These are phyloP conservation scores for Hyphopichia pseudoburtonii DNA, from an alignment of 1,139 yeast genomes.

Conservation along the genomic window DNA sequence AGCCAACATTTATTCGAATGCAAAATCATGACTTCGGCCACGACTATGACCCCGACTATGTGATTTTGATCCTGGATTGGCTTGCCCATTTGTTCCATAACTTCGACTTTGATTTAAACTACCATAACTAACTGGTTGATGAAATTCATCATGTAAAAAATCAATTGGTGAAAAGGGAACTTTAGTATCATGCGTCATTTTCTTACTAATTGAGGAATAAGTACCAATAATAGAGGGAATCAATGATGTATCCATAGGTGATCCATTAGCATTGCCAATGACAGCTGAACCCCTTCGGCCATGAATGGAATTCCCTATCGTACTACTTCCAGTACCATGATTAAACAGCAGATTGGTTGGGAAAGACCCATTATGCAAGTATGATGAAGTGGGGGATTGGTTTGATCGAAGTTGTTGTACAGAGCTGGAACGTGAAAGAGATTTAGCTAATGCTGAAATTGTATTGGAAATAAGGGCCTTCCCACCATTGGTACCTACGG, in stretches of 20 bases:
- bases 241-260: slow-evolving; percentile 33
- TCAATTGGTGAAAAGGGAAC: slow-evolving; percentile 46
- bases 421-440: slow-evolving; percentile 15
- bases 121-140: slow-evolving; percentile 1
- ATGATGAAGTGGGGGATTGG: slow-evolving; percentile 6
- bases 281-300: not conserved
- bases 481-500: not conserved
- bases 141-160: slow-evolving; percentile 28
- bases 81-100: too few species aligned
- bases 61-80: too few species aligned
- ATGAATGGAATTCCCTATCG: not conserved
- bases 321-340: not conserved
- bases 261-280: slow-evolving; percentile 5
- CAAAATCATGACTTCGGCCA: too few species aligned
- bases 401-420: slow-evolving; percentile 7
- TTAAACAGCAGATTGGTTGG: slow-evolving; percentile 1
- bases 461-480: slow-evolving; percentile 14
- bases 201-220: slow-evolving; percentile 38
- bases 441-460: slow-evolving; percentile 19
- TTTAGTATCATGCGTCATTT: slow-evolving; percentile 35
- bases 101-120: too few species aligned
- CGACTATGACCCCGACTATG: too few species aligned
- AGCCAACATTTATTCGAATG: too few species aligned
- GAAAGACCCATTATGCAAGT: slow-evolving; percentile 3
- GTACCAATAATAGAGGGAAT: slow-evolving; percentile 45